Base-by-base conservation (phyloP, 75 land plant genomes). In the Pseudotsuga menziesii region DNA sequence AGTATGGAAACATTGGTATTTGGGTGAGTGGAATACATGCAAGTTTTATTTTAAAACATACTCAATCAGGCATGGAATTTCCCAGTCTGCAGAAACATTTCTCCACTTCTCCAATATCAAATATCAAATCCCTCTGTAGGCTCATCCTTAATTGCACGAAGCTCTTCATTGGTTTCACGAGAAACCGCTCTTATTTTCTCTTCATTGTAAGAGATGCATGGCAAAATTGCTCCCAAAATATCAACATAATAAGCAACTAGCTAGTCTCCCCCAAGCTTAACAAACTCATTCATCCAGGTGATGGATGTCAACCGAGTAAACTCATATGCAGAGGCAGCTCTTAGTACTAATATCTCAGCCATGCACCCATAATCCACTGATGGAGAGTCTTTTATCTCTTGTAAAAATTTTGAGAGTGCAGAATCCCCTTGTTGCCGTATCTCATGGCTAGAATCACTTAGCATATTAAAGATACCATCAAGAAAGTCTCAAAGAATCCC, bases 301-400 rank as follows among this genome's bases (percentile, higher is more conserved):
- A 97, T 92, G n/a, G 98, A 88, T 27, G 99, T 97, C 73, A 86
- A 79, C 11, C 99, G 85, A 58, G 99, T 97, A 79, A 95, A 97
- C 73, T 95, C 99, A 86, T 97, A 98, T 61, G 88, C 71, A 72
- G 98, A 92, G 70, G 57, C 78, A 11, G 99, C 99, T 84, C 99
- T 89, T 61, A 90, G 91, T 3, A 97, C 98, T 77, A 97, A 83
- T 76, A 97, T 97, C 81, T 95, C 94, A 84, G 99, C 96, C 99
- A 97, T 95, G 63, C 98, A 90, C 75, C 98, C 99, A 95, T 97
- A 97, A 88, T 97, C 99, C 83, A 97, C 98, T 78, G 95, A 94
- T 82, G 98, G 98, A 75, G 99, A 98, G 75, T 97, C 95, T 75
- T 95, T 97, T 6, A 97, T 97, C 83, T 97, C 99, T 85, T 95